These are phyloP conservation scores for Rhizopogon salebrosus DNA, from an alignment of 768 basidiomycete species.

Conservation along the genomic window DNA sequence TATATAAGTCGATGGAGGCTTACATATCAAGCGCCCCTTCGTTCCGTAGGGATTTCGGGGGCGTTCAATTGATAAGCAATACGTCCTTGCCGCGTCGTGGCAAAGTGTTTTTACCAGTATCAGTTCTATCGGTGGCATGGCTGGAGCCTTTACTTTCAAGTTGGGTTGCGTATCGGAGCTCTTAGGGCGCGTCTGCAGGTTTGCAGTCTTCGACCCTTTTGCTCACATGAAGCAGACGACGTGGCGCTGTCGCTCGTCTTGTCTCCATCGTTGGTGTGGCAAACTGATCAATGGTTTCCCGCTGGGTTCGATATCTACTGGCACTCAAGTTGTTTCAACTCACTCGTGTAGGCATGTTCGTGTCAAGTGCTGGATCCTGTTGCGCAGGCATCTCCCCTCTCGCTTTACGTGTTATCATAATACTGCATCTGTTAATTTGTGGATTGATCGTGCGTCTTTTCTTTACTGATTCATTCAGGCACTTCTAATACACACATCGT, in stretches of 20 bases:
- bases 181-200: slow-evolving; percentile 9
- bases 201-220: neutral
- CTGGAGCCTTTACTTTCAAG: slow-evolving; percentile 19
- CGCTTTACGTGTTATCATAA: slow-evolving; percentile 20
- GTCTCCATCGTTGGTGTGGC: slow-evolving; percentile 17
- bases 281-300: slow-evolving; percentile 23
- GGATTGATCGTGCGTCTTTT: slow-evolving; percentile 16
- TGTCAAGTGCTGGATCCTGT: slow-evolving; percentile 19
- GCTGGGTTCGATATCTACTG: slow-evolving; percentile 10
- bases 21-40: slow-evolving; percentile 18
- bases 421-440: slow-evolving; percentile 20
- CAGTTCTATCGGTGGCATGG: slow-evolving; percentile 21
- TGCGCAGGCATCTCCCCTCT: slow-evolving; percentile 26
- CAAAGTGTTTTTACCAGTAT: slow-evolving; percentile 23
- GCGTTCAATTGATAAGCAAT: neutral
- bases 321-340: neutral
- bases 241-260: slow-evolving; percentile 18
- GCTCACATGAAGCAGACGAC: slow-evolving; percentile 11
- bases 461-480: too few relatives aligned
- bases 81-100: slow-evolving; percentile 21
- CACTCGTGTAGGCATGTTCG: slow-evolving; percentile 13
- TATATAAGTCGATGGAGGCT: slow-evolving; percentile 14
- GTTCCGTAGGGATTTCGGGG: slow-evolving; percentile 24
- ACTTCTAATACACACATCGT: slow-evolving; percentile 7
- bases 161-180: slow-evolving; percentile 18